Percentiles rank a stretch among this genome's conserved stretches.
Conservation (phyloP, 2,329 filamentous ascomycete genomes). For the Claviceps maximensis region DNA sequence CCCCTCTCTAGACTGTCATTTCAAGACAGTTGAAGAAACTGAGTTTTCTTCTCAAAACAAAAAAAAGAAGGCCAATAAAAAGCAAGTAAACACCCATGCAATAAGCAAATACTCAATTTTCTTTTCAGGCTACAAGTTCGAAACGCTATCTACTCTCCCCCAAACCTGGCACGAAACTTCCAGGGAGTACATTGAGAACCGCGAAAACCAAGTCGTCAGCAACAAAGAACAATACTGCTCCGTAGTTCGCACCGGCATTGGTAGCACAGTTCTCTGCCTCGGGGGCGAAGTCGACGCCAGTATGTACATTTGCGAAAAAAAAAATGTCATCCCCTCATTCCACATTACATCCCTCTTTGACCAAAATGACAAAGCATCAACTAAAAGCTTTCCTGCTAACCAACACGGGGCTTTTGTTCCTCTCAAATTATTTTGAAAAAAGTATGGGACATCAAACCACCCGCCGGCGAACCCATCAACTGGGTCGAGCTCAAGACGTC, state of each 20-base stretch:
- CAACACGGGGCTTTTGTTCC: not conserved
- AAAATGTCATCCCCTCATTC: not conserved
- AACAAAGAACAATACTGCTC: constrained; percentile 96
- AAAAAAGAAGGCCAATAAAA: not conserved
- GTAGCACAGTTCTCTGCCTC: constrained; percentile 59
- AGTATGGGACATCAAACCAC: constrained; percentile 78
- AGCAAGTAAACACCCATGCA: too few species aligned
- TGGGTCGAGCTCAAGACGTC: constrained; percentile 95
- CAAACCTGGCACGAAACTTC: constrained; percentile 59
- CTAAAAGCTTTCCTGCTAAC: not conserved
- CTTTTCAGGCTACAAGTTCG: constrained; percentile 80
- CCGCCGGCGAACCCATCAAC: constrained; percentile 55
- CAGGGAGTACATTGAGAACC: constrained; percentile 64
- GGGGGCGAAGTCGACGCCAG: constrained; percentile 90
- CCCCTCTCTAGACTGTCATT: not conserved
- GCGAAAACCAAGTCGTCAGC: constrained; percentile 59
- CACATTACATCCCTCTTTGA: not conserved
- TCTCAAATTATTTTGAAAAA: not conserved
- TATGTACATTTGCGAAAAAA: constrained; percentile 20
- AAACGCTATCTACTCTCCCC: constrained; percentile 68
- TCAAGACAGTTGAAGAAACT: not conserved
- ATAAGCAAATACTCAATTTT: not conserved
- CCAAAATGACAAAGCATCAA: not conserved
- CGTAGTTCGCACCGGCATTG: constrained; percentile 78
- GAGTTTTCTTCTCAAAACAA: not conserved